A percentile compares a stretch with the other conserved stretches of the same genome.
phyloP scores from a whole-genome alignment of 441 rosid genomes.

The Cnidoscolus chayamansa region DNA sequence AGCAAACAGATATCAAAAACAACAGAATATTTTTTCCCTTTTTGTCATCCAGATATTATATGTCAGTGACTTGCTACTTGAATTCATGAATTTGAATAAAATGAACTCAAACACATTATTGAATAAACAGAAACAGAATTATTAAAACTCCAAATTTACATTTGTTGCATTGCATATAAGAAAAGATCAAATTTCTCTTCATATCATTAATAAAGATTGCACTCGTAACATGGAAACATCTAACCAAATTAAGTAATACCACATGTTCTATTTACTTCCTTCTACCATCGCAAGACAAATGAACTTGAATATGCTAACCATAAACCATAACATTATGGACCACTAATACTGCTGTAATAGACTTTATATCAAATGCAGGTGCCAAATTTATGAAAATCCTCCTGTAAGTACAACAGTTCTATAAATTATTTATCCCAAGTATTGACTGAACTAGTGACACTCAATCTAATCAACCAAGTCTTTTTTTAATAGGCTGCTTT shows the following conservation, averaged over 20 bases:
- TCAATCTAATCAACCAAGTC: neutral
- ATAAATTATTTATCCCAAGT: neutral
- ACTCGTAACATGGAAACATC: neutral
- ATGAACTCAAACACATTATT: neutral
- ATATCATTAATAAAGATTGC: neutral
- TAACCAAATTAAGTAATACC: neutral
- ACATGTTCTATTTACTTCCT: neutral
- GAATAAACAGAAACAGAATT: neutral
- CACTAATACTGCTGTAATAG: neutral
- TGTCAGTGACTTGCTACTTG: neutral
- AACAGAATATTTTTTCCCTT: neutral
- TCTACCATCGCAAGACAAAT: neutral
- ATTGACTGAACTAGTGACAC: neutral
- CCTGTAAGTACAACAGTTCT: neutral
- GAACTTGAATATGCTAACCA: neutral
- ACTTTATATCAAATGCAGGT: neutral
- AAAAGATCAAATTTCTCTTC: neutral
- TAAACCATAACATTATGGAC: neutral
- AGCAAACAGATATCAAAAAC: neutral
- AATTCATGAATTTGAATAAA: neutral
- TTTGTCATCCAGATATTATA: too few relatives aligned
- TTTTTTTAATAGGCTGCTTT: neutral
- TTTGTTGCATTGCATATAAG: neutral
- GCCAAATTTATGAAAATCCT: neutral
- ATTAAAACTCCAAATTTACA: neutral